Evolutionary conservation across 805 yeast species (phyloP), one percentile per base, ranked within the genome.

Genomic region (Hanseniaspora thailandica): DNA sequence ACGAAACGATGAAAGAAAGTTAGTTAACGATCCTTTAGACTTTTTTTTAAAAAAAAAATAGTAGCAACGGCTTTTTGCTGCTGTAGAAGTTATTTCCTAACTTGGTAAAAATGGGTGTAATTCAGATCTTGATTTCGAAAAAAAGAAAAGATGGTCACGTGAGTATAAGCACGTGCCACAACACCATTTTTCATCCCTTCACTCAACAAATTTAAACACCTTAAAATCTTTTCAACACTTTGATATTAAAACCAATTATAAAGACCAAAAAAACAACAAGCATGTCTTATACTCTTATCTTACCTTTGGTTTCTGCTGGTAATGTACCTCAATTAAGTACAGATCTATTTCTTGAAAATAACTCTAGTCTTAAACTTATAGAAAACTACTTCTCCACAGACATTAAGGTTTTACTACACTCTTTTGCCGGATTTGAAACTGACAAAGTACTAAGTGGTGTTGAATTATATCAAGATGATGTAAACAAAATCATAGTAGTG

Each of bases 231-330:
- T 6, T 26, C 8, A 26, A 26, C 28, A 26, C 28, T 8, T 8
- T 6, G 28, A 26, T 6, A 26, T 26, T 26, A 26, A 31, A 13
- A 12, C 34, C 15, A 4, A 3, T 13, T 13, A 31, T 13, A 12
- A 31, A 31, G 15, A 31, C n/a, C n/a, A 12, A 15, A 31, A 15
- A 31, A 7, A 6, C 33, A 26, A 26, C 8, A 26, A 6, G n/a
- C 34, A 38, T 38, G 41, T 13, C 41, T 4, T 66, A 77, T 1
- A 73, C 72, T 1, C 67, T 84, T n/a, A 62, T 90, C 0, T 40
- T 93, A 1, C 97, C 97, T 0, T 68, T 88, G 0, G 84, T 93
- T 0, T 80, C 96, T 3, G 76, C 86, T 5, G 97, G 95, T 7
- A 93, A 90, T 61, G 83, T 88, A 3, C 94, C 97, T 0, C 98